phyloP scores from a whole-genome alignment of 345 rosid genomes.

The Streptanthus diversifolius region DNA sequence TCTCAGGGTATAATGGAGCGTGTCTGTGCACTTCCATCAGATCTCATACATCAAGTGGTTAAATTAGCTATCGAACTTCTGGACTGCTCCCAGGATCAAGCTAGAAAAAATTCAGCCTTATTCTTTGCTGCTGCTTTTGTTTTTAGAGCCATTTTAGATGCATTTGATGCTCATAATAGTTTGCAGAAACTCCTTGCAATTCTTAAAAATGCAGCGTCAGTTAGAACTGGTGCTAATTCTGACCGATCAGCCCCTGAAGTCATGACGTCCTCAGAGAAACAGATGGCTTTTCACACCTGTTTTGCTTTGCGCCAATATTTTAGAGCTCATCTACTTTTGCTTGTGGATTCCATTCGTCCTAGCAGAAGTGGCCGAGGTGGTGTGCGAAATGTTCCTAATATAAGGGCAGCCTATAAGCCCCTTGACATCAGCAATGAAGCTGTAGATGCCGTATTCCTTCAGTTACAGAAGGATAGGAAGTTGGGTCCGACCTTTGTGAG shows the following conservation, averaged over 20 bases:
- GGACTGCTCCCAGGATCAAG: constrained; percentile 80
- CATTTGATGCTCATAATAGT: constrained; percentile 90
- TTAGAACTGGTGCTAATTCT: constrained; percentile 85
- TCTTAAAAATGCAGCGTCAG: constrained; percentile 78
- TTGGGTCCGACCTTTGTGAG: constrained; percentile 89
- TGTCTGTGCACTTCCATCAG: constrained; percentile 90
- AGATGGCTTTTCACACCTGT: constrained; percentile 90
- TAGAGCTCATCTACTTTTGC: constrained; percentile 90
- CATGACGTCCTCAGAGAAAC: constrained; percentile 90
- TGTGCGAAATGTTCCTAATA: constrained; percentile 62
- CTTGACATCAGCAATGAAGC: constrained; percentile 97
- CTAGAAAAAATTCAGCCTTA: constrained; percentile 86
- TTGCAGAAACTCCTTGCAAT: constrained; percentile 74
- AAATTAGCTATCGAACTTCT: constrained; percentile 86
- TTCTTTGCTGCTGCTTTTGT: constrained; percentile 97
- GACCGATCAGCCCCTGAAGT: constrained; percentile 84
- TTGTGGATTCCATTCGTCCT: constrained; percentile 90
- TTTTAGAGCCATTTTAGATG: constrained; percentile 93
- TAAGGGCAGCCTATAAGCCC: constrained; percentile 91
- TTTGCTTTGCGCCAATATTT: constrained; percentile 96
- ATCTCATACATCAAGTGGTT: constrained; percentile 74
- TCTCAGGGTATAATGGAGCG: constrained; percentile 97
- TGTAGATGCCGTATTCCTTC: constrained; percentile 81
- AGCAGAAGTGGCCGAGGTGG: constrained; percentile 69
- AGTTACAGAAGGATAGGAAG: constrained; percentile 94